Conservation (phyloP, 2,329 filamentous ascomycete genomes). For the Stachybotrys echinatus region DNA sequence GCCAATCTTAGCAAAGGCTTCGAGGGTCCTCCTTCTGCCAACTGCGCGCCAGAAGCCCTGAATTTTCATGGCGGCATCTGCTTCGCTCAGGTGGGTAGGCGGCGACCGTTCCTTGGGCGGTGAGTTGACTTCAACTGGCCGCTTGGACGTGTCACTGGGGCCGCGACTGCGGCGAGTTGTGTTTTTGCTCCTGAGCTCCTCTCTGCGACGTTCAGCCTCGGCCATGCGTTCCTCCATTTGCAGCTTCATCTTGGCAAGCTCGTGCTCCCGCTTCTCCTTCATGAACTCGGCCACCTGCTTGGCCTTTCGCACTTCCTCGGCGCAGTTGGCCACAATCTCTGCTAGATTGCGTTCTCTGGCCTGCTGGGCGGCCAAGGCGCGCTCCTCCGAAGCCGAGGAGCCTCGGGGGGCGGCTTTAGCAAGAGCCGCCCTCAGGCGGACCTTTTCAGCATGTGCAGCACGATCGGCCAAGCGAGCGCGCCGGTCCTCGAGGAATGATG, state of each 20-base stretch:
- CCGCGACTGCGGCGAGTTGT: constrained; percentile 47
- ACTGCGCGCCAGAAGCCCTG: constrained; percentile 65
- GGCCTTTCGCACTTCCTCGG: constrained; percentile 76
- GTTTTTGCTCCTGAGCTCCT: constrained; percentile 55
- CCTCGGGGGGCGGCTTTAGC: constrained; percentile 65
- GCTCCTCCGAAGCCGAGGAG: constrained; percentile 65
- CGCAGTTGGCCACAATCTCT: constrained; percentile 75
- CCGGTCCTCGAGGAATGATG: constrained; percentile 75
- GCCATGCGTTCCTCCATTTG: constrained; percentile 79
- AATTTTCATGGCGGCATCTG: constrained; percentile 60
- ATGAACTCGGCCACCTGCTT: constrained; percentile 79
- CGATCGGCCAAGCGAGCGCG: constrained; percentile 75
- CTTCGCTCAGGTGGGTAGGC: constrained; percentile 42
- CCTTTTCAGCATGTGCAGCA: constrained; percentile 78
- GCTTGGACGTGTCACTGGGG: constrained; percentile 46
- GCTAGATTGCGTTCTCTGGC: constrained; percentile 76
- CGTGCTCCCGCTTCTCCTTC: constrained; percentile 73
- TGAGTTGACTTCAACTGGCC: constrained; percentile 41
- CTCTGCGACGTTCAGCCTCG: constrained; percentile 68
- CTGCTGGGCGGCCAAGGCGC: constrained; percentile 70
- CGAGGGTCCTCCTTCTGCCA: constrained; percentile 53
- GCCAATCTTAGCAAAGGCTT: constrained; percentile 60
- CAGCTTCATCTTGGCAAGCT: constrained; percentile 61
- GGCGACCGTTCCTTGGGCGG: constrained; percentile 43
- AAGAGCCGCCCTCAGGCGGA: constrained; percentile 68